Conservation (phyloP, 805 yeast genomes). For the Ogataea saltuana region DNA sequence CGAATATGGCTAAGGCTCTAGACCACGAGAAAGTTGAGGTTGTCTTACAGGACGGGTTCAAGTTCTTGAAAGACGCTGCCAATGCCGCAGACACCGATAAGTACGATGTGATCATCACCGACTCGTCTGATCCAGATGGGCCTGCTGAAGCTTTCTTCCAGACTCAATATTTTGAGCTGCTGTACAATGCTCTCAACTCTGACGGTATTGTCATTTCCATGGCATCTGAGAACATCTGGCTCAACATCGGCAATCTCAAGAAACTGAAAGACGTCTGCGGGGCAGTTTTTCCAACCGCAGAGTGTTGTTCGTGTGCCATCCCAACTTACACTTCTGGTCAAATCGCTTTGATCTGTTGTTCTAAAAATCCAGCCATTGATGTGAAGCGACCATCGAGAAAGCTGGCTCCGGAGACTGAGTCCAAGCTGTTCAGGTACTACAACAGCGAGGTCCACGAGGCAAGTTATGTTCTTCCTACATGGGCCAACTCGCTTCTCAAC, state of each 20-base stretch:
- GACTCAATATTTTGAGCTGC: slow-evolving; percentile 67
- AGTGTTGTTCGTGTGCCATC: slow-evolving; percentile 76
- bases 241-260: slow-evolving; percentile 55
- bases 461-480: slow-evolving; percentile 75
- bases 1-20: slow-evolving; percentile 69
- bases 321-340: slow-evolving; percentile 91
- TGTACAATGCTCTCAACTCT: slow-evolving; percentile 60
- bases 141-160: slow-evolving; percentile 92
- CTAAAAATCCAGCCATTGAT: slow-evolving; percentile 49
- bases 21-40: slow-evolving; percentile 66
- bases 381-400: slow-evolving; percentile 54
- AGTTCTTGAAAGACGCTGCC: slow-evolving; percentile 55
- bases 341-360: slow-evolving; percentile 73
- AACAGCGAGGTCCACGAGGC: slow-evolving; percentile 65
- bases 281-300: slow-evolving; percentile 59
- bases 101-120: slow-evolving; percentile 86
- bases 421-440: slow-evolving; percentile 60
- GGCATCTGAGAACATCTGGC: slow-evolving; percentile 83
- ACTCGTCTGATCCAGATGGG: slow-evolving; percentile 90
- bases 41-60: slow-evolving; percentile 79
- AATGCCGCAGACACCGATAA: slow-evolving; percentile 40
- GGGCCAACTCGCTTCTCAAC: slow-evolving; percentile 51
- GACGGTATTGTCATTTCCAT: slow-evolving; percentile 69
- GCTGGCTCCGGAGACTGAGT: slow-evolving; percentile 47
- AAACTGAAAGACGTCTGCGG: slow-evolving; percentile 49